A percentile compares a stretch with the other conserved stretches of the same genome.
Conservation (phyloP, 2,329 filamentous ascomycete species). For the Fonsecaea multimorphosa region DNA sequence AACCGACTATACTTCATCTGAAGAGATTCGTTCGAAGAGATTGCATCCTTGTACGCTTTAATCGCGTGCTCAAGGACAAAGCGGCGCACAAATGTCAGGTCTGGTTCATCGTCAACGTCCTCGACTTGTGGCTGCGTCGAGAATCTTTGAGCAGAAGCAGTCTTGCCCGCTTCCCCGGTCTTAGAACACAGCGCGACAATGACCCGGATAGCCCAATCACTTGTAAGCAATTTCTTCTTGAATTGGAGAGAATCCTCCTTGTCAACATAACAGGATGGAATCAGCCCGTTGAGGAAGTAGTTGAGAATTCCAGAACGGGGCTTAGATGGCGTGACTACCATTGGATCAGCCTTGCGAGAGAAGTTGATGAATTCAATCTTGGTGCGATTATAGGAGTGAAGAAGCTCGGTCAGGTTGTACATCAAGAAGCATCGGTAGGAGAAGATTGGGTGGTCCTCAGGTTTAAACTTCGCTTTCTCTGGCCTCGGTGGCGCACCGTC, state of each 20-base stretch:
- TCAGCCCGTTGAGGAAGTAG: constrained; percentile 84
- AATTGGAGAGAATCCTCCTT: constrained; percentile 69
- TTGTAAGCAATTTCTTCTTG: constrained; percentile 86
- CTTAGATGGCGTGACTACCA: constrained; percentile 87
- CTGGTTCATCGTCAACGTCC: constrained; percentile 76
- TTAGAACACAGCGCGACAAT: constrained; percentile 86
- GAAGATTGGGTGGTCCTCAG: constrained; percentile 93
- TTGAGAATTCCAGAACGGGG: constrained; percentile 91
- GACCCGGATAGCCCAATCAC: constrained; percentile 82
- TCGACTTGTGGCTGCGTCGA: constrained; percentile 53
- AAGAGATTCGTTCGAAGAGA: constrained; percentile 75
- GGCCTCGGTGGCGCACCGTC: constrained; percentile 59
- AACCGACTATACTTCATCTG: constrained; percentile 88
- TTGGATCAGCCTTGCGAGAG: constrained; percentile 85
- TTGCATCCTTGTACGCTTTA: constrained; percentile 89
- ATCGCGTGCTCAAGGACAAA: constrained; percentile 94
- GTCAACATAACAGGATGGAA: constrained; percentile 69
- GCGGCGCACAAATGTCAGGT: constrained; percentile 88
- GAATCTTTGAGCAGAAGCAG: constrained; percentile 27
- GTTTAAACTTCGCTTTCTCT: constrained; percentile 79
- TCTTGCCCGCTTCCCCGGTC: constrained; percentile 74
- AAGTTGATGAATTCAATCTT: constrained; percentile 99
- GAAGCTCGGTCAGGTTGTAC: constrained; percentile 86
- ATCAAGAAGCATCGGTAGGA: constrained; percentile 95
- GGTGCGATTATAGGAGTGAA: constrained; percentile 88